Evolutionary conservation across 2,329 filamentous ascomycete genomes (phyloP), one percentile per base, ranked within the genome.

Genomic region (Rhytidhysteron rufulum): DNA sequence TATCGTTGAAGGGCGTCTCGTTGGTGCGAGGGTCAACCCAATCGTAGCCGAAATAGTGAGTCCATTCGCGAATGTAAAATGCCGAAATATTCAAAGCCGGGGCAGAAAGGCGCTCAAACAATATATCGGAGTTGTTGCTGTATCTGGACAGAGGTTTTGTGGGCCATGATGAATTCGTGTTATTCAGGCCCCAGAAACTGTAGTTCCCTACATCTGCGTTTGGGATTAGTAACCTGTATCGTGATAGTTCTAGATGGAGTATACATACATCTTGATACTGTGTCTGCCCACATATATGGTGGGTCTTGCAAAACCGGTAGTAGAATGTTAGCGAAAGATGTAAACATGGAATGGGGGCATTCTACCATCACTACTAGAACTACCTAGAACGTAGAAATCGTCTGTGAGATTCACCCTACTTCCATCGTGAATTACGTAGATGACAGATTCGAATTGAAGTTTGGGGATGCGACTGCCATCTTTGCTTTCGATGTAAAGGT

Each of bases 391-490:
- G 35, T 19, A n/a, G 11, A 47, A 39, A 6, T 50, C 25, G 0
- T 24, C 20, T 1, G 20, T 25, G n/a, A 29, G 4, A 10, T 33
- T 38, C 9, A 55, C 27, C 27, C 49, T 46, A 18, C 21, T 15
- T 7, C 49, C 53, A 31, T 55, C 48, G 11, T 51, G 49, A 22
- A 56, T 40, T 11, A 48, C 19, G 17, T 40, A 54, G 3, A 34
- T 16, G 6, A 45, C 32, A 4, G 18, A 31, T 1, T 20, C 3
- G 15, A 54, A 53, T 1, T 40, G 40, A 9, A 18, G 10, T 7
- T 51, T 51, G 1, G 31, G 37, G 1, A 47, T 41, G 7, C 22
- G 38, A 15, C 48, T 50, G 5, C 22, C 31, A 10, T 39, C 31
- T 13, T 31, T n/a, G n/a, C 41, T 45, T 3, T 19, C 25, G 2